These are phyloP conservation scores for Pezicula carpinea DNA, from an alignment of 2,329 filamentous ascomycete species.

Conservation along the genomic window DNA sequence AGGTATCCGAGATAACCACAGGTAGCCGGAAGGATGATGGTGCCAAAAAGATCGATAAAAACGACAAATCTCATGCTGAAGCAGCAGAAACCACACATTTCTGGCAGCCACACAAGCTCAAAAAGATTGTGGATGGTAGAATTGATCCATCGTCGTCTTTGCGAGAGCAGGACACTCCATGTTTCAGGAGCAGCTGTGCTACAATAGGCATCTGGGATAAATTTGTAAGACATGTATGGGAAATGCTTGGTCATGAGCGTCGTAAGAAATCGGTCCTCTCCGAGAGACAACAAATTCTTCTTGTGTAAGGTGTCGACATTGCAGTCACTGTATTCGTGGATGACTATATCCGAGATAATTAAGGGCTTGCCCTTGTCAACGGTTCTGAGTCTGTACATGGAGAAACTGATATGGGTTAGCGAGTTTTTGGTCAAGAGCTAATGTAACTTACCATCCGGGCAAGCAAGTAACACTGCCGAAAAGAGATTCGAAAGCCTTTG, in stretches of 20 bases:
- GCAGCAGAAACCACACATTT: slow-evolving; percentile 98
- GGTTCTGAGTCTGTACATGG: slow-evolving; percentile 95
- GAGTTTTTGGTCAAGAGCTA: not conserved
- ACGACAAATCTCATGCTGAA: slow-evolving; percentile 98
- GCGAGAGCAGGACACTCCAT: slow-evolving; percentile 92
- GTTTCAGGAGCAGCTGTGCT: slow-evolving; percentile 90
- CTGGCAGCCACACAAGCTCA: slow-evolving; percentile 83
- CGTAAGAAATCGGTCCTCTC: slow-evolving; percentile 95
- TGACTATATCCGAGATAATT: slow-evolving; percentile 85
- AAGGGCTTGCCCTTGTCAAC: slow-evolving; percentile 91
- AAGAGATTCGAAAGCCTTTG: slow-evolving; percentile 95
- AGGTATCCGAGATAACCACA: slow-evolving; percentile 83
- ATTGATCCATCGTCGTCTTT: slow-evolving; percentile 98
- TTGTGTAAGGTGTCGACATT: slow-evolving; percentile 91
- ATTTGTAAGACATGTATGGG: slow-evolving; percentile 93
- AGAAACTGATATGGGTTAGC: slow-evolving; percentile 67
- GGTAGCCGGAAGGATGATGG: slow-evolving; percentile 85
- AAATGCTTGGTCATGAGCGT: slow-evolving; percentile 99
- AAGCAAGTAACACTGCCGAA: slow-evolving; percentile 98
- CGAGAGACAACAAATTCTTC: slow-evolving; percentile 87
- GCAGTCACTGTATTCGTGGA: slow-evolving; percentile 83
- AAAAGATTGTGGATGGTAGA: slow-evolving; percentile 96
- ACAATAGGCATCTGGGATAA: slow-evolving; percentile 87
- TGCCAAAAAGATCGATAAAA: slow-evolving; percentile 89
- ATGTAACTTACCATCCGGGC: slow-evolving; percentile 81